Evolutionary conservation across 441 rosid genomes (phyloP).

Genomic region (Caryocar brasiliense): DNA sequence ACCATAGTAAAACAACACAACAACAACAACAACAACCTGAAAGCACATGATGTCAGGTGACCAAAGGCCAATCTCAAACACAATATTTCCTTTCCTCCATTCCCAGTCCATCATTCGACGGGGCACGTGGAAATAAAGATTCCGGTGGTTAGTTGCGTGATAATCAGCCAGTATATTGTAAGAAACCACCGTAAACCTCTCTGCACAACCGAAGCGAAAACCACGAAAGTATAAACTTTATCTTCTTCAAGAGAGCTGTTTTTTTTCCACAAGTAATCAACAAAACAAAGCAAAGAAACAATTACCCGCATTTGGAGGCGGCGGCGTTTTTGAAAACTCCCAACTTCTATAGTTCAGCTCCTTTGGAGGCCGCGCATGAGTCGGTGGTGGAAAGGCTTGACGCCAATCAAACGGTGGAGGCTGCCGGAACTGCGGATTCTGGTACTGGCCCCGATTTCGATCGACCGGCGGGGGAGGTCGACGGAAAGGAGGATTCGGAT

Average conservation of each 20-base stretch:
- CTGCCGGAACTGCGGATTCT: slow-evolving; percentile 24
- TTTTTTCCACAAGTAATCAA: background rate
- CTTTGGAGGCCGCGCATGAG: slow-evolving; percentile 35
- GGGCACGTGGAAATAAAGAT: slow-evolving; percentile 78
- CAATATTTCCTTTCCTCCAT: slow-evolving; percentile 60
- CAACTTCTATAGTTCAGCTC: slow-evolving; percentile 62
- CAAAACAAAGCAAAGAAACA: background rate
- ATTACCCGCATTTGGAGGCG: slow-evolving; percentile 52
- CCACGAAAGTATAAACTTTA: slow-evolving; percentile 9
- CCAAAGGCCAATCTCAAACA: slow-evolving; percentile 86
- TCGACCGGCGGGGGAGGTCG: slow-evolving; percentile 17
- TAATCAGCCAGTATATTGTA: slow-evolving; percentile 91
- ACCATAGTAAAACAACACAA: background rate
- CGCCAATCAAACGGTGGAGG: slow-evolving; percentile 26
- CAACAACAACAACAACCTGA: slow-evolving; percentile 42
- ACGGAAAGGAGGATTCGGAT: slow-evolving; percentile 21
- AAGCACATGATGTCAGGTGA: slow-evolving; percentile 94
- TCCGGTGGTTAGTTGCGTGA: slow-evolving; percentile 67
- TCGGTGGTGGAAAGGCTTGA: slow-evolving; percentile 29
- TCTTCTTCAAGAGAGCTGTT: background rate
- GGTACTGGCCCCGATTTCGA: slow-evolving; percentile 16
- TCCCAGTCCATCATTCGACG: slow-evolving; percentile 65
- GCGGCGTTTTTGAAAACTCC: slow-evolving; percentile 48
- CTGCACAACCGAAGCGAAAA: slow-evolving; percentile 29
- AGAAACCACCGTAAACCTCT: slow-evolving; percentile 59